A percentile compares a stretch with the other conserved stretches of the same genome.
phyloP scores from a whole-genome alignment of 352 stramenopile genomes.

The Globisporangium ultimum region DNA sequence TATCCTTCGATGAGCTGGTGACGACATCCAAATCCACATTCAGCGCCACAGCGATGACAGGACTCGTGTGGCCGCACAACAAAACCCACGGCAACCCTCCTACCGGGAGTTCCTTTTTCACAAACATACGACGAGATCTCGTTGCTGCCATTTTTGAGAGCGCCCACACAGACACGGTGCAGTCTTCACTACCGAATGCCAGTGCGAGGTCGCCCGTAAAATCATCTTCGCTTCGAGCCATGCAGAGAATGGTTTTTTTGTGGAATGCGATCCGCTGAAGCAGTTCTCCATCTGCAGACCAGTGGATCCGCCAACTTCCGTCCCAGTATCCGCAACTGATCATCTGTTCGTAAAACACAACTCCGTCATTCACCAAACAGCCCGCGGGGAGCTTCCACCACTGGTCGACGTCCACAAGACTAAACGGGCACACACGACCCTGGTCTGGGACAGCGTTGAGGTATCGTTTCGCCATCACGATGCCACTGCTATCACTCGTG shows the following conservation, averaged over 20 bases:
- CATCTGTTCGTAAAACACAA: slow-evolving; percentile 89
- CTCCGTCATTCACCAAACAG: slow-evolving; percentile 68
- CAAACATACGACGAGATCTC: slow-evolving; percentile 76
- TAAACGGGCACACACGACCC: slow-evolving; percentile 66
- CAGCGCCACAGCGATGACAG: slow-evolving; percentile 72
- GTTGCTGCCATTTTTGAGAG: slow-evolving; percentile 78
- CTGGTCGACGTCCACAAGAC: slow-evolving; percentile 79
- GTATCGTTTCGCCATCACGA: slow-evolving; percentile 78
- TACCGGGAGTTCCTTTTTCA: slow-evolving; percentile 82
- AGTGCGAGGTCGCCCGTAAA: slow-evolving; percentile 83
- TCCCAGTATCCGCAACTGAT: slow-evolving; percentile 88
- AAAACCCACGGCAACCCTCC: slow-evolving; percentile 78
- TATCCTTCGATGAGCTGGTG: slow-evolving; percentile 73
- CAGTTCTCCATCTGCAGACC: slow-evolving; percentile 79
- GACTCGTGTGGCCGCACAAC: slow-evolving; percentile 70
- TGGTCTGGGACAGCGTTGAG: slow-evolving; percentile 70
- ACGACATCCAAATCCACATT: slow-evolving; percentile 84
- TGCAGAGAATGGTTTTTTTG: slow-evolving; percentile 85
- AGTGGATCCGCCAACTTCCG: slow-evolving; percentile 85
- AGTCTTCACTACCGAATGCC: slow-evolving; percentile 84
- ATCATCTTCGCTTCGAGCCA: slow-evolving; percentile 81
- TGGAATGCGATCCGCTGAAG: slow-evolving; percentile 86
- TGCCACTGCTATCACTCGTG: slow-evolving; percentile 68
- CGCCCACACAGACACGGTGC: slow-evolving; percentile 83
- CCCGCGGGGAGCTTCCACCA: slow-evolving; percentile 82